Evolutionary conservation across 31 red algal species (phyloP), one percentile per base, ranked within the genome.

Genomic region (Porphyra umbilicalis): DNA sequence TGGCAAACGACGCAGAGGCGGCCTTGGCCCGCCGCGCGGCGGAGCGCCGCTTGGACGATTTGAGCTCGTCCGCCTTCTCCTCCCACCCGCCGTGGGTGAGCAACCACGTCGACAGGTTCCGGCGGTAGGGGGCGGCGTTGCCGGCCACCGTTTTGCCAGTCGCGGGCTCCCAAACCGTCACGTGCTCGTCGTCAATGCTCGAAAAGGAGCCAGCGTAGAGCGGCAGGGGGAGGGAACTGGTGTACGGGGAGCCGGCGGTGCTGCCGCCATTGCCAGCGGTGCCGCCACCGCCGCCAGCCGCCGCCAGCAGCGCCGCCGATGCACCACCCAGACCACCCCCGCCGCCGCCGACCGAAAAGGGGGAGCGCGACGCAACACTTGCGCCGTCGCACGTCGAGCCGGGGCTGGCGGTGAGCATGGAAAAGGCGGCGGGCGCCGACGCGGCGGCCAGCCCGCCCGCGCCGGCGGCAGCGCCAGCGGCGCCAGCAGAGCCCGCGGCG

Each of bases 131-230:
- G 4, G 96, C 96, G 36, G 96, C 96, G 44, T 98, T 98, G 42
- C 96, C 96, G 68, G 96, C 96, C 14, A 98, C 92, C 15, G 96
- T 98, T 57, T 94, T 94, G 77, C 96, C 96, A 9, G 92, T 95
- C 57, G 75, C 77, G 34, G 96, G 96, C 36, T 98, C 85, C 96
- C 96, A 98, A 38, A 98, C 96, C 40, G 96, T 98, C 25, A 98
- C 96, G 75, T 98, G 96, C 88, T 98, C 96, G 84, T 98, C 96
- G 18, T 98, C 96, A 8, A 82, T 75, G 75, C 57, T 71, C 13
- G 57, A 71, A 71, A 71, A 71, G 57, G 57, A 71, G 57, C 57
- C 57, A 4, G 57, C 57, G 25, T 71, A 71, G 57, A 71, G 57
- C 20, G 57, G 57, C 57, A 71, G 57, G 25, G 57, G 57, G 25